These are phyloP conservation scores for Tympanopsis confertula DNA, from an alignment of 2,329 filamentous ascomycete species.

Conservation along the genomic window DNA sequence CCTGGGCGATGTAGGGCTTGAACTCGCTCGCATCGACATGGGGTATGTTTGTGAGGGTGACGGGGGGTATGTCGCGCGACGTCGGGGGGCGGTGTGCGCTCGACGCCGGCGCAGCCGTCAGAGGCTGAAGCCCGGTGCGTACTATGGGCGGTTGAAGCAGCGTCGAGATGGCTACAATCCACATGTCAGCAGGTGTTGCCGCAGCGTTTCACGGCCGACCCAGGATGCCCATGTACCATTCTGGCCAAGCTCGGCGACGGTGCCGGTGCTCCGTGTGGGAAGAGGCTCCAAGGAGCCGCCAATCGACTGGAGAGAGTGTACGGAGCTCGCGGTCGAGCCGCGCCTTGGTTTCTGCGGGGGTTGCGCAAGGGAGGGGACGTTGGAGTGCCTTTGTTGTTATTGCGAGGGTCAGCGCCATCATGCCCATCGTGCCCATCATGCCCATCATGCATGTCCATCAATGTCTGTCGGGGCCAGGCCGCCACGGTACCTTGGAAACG, in stretches of 20 bases:
- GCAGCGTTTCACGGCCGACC: background rate
- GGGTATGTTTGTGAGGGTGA: slow-evolving; percentile 77
- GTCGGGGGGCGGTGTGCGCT: slow-evolving; percentile 74
- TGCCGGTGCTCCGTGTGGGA: slow-evolving; percentile 39
- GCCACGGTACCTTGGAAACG: no score
- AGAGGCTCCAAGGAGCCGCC: slow-evolving; percentile 70
- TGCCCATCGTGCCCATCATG: no score
- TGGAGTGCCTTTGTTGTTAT: no score
- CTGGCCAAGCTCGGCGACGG: slow-evolving; percentile 64
- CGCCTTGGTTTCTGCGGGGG: slow-evolving; percentile 50
- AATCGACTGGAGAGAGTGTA: slow-evolving; percentile 52
- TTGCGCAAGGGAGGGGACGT: no score
- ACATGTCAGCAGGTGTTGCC: slow-evolving; percentile 6
- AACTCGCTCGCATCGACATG: slow-evolving; percentile 73
- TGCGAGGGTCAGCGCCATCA: no score
- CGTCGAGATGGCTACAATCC: slow-evolving; percentile 67
- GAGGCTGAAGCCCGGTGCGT: slow-evolving; percentile 73
- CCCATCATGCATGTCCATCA: no score
- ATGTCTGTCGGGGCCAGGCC: no score
- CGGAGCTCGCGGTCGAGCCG: slow-evolving; percentile 77
- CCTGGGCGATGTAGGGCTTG: slow-evolving; percentile 70
- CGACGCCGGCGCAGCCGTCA: slow-evolving; percentile 58
- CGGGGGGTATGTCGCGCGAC: slow-evolving; percentile 80
- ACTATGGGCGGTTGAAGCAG: slow-evolving; percentile 85
- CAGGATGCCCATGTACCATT: slow-evolving; percentile 48